These are phyloP conservation scores for Irineochytrium annulatum DNA, from an alignment of 192 early-diverging fungal species.

Conservation along the genomic window DNA sequence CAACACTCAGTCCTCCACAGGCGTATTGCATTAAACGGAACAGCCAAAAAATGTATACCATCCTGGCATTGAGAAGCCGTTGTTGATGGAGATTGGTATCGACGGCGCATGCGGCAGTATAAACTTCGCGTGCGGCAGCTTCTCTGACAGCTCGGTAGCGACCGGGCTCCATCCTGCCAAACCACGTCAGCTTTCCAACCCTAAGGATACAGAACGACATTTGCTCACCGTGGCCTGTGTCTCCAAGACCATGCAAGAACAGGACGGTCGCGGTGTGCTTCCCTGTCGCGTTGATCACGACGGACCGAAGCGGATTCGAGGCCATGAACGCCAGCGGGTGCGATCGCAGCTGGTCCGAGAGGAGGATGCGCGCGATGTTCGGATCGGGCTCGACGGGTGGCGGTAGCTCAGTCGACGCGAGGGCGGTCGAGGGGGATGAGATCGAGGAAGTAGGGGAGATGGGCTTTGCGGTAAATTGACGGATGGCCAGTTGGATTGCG, in stretches of 20 bases:
- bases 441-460: too few relatives aligned
- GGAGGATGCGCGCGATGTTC: too few relatives aligned
- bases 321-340: too few relatives aligned
- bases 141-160: conserved; percentile 46
- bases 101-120: conserved; percentile 78
- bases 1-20: background rate
- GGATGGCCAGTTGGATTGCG: too few relatives aligned
- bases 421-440: too few relatives aligned
- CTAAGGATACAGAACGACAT: too few relatives aligned
- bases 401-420: too few relatives aligned
- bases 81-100: conserved; percentile 65
- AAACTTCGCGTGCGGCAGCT: conserved; percentile 83
- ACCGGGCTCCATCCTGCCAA: conserved; percentile 56
- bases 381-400: too few relatives aligned
- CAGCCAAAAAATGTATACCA: conserved; percentile 45
- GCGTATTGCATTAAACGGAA: background rate
- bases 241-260: conserved; percentile 77
- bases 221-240: conserved; percentile 53
- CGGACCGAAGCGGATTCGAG: too few relatives aligned
- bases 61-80: conserved; percentile 77
- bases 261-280: conserved; percentile 78
- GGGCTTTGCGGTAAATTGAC: too few relatives aligned
- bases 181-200: too few relatives aligned
- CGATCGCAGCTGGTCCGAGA: too few relatives aligned
- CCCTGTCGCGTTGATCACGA: conserved; percentile 36